Conservation (phyloP, 805 yeast genomes). For the Candida boleticola region DNA sequence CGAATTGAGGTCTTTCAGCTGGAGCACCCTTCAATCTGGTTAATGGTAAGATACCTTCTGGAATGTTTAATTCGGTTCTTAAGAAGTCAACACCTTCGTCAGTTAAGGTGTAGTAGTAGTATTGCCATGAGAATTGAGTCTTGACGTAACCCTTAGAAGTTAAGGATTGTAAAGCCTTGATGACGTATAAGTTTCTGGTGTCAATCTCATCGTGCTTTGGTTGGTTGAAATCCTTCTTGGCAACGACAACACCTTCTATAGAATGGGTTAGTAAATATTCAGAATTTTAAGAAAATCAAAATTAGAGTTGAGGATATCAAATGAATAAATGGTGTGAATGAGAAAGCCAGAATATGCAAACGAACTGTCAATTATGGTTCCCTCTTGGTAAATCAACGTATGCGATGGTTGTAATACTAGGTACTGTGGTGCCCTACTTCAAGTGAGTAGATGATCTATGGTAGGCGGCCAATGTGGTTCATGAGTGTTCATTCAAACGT, state of each 20-base stretch:
- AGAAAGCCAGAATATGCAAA: no score
- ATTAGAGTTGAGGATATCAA: no score
- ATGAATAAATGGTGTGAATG: no score
- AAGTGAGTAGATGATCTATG: no score
- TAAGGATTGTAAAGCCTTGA: slow-evolving; percentile 99
- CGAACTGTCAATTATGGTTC: no score
- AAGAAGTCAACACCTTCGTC: slow-evolving; percentile 99
- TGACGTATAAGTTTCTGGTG: slow-evolving; percentile 94
- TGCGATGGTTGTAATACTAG: no score
- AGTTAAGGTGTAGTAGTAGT: slow-evolving; percentile 99
- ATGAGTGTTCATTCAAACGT: no score
- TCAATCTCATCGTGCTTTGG: slow-evolving; percentile 97
- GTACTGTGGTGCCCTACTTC: no score
- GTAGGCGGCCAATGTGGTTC: no score
- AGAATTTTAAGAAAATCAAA: no score
- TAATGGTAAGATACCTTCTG: slow-evolving; percentile 97
- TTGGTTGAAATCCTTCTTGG: slow-evolving; percentile 98
- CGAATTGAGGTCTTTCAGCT: slow-evolving; percentile 66
- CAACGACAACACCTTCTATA: slow-evolving; percentile 98
- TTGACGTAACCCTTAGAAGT: slow-evolving; percentile 98
- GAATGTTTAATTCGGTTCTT: slow-evolving; percentile 97
- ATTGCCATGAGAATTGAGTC: slow-evolving; percentile 99
- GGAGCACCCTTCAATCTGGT: slow-evolving; percentile 95
- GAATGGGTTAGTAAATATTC: slow-evolving; percentile 37
- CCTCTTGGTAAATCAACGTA: no score